Evolutionary conservation across 2,329 filamentous ascomycete species (phyloP).

Genomic region (Diplodia intermedia): DNA sequence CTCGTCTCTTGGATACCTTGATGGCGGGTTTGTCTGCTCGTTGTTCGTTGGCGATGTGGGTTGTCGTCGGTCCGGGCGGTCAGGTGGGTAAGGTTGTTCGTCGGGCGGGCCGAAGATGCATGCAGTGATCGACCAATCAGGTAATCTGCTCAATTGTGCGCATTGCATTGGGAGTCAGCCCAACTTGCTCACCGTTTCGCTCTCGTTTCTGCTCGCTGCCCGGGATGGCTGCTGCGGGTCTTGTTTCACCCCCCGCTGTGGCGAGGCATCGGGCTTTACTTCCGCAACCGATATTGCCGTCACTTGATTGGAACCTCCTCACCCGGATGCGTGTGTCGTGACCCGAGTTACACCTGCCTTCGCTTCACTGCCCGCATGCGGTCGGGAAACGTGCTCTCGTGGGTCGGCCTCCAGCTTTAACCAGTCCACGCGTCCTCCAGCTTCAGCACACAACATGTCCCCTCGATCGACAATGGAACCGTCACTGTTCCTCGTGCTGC

Average conservation of each 20-base stretch:
- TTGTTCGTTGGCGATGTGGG: neutral
- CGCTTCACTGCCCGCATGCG: neutral
- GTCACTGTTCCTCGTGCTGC: neutral
- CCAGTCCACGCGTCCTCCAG: neutral
- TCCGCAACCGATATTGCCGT: neutral
- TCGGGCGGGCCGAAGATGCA: neutral
- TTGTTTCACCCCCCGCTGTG: too few relatives aligned
- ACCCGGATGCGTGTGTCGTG: too few relatives aligned
- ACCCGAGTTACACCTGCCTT: neutral
- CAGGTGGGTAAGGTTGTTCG: neutral
- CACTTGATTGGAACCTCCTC: constrained; percentile 2
- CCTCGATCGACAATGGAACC: neutral
- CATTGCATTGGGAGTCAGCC: neutral
- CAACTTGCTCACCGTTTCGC: constrained; percentile 16
- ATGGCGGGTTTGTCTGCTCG: neutral
- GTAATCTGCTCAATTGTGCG: constrained; percentile 28
- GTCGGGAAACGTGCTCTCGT: neutral
- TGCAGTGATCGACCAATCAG: neutral
- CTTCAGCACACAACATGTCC: neutral
- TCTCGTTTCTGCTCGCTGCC: neutral
- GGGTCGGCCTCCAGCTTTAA: neutral
- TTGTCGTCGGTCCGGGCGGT: neutral
- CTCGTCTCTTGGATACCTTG: constrained; percentile 6
- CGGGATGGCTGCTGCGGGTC: too few relatives aligned
- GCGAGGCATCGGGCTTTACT: neutral